A percentile compares a stretch with the other conserved stretches of the same genome.
phyloP scores from a whole-genome alignment of 2,329 filamentous ascomycete genomes.

The Gyromitra esculenta region DNA sequence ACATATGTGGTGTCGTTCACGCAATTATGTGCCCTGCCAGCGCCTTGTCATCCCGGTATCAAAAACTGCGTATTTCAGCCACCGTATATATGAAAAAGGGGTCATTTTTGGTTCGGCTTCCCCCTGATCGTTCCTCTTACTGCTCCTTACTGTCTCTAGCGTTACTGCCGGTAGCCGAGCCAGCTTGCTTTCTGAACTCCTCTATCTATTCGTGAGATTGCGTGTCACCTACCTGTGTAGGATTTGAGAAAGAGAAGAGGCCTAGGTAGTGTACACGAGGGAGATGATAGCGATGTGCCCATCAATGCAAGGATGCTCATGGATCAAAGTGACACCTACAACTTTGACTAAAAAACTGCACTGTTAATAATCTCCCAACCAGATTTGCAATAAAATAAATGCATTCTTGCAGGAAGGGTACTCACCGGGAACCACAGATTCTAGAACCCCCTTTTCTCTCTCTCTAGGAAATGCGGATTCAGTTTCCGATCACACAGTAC shows the following conservation, averaged over 20 bases:
- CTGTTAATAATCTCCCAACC: neutral
- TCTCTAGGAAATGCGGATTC: neutral
- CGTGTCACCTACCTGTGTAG: slow-evolving; percentile 27
- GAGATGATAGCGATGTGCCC: slow-evolving; percentile 4
- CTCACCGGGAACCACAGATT: neutral
- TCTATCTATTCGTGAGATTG: slow-evolving; percentile 6
- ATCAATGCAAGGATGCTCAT: slow-evolving; percentile 18
- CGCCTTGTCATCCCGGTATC: slow-evolving; percentile 18
- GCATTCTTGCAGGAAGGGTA: neutral
- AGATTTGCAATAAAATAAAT: neutral
- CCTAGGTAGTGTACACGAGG: neutral
- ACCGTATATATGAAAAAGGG: neutral
- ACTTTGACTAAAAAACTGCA: neutral
- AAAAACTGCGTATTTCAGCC: neutral
- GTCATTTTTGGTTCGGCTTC: neutral
- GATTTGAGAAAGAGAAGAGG: neutral
- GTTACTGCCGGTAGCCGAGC: slow-evolving; percentile 19
- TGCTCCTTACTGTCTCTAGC: neutral
- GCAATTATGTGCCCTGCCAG: slow-evolving; percentile 22
- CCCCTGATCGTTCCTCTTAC: neutral
- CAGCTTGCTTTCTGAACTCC: neutral
- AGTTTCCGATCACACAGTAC: neutral
- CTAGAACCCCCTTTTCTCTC: neutral
- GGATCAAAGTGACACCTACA: slow-evolving; percentile 1
- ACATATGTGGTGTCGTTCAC: neutral